Percentiles rank a stretch among this genome's conserved stretches.
Conservation (phyloP, 371 early-diverging fungal species). For the Phascolomyces articulosus region DNA sequence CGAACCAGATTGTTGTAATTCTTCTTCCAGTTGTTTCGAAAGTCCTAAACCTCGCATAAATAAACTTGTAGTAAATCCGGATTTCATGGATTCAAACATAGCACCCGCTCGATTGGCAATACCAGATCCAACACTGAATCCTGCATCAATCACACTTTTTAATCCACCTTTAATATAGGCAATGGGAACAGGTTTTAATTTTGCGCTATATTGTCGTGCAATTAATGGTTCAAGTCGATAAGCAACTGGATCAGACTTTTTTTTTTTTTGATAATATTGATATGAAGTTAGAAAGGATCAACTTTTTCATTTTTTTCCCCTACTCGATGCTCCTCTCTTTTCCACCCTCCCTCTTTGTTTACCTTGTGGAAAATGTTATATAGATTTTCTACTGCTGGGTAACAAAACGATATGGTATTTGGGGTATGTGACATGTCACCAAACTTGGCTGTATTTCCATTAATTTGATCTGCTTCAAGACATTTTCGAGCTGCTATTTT, state of each 20-base stretch:
- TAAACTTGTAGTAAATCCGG: conserved; percentile 59
- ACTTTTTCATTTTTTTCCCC: too few species aligned
- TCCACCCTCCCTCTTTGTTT: background rate
- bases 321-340: too few species aligned
- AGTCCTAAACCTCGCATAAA: conserved; percentile 61
- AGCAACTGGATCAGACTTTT: conserved; percentile 57
- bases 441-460: conserved; percentile 1
- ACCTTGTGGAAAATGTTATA: conserved; percentile 84
- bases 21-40: conserved; percentile 19
- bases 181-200: conserved; percentile 69
- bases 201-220: conserved; percentile 46
- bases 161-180: conserved; percentile 87
- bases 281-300: too few species aligned
- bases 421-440: conserved; percentile 23
- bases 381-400: conserved; percentile 69
- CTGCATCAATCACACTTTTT: conserved; percentile 65
- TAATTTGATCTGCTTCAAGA: background rate
- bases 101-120: conserved; percentile 73
- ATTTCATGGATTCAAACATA: conserved; percentile 64
- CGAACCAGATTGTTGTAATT: too few species aligned
- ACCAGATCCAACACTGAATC: conserved; percentile 66
- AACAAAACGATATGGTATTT: conserved; percentile 43
- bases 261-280: too few species aligned
- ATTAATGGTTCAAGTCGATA: conserved; percentile 79
- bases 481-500: conserved; percentile 57